Conservation (phyloP, 1,284 basidiomycete species). For the Cystobasidium sp. region DNA sequence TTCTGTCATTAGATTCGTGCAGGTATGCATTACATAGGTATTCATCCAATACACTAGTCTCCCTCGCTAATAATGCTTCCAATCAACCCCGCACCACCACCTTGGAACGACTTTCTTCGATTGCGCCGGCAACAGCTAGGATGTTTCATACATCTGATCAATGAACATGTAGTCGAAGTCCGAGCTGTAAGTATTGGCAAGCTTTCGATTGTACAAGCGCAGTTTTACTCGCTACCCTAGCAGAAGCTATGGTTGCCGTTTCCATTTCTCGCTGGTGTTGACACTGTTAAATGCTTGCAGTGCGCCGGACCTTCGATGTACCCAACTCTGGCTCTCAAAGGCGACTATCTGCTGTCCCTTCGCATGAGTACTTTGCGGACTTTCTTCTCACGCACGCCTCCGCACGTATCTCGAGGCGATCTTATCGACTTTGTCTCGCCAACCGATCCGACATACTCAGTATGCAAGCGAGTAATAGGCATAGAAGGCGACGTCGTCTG, state of each 20-base stretch:
- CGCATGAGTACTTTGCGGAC: conserved; percentile 50
- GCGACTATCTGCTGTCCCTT: conserved; percentile 42
- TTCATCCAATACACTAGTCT: not conserved
- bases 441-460: conserved; percentile 67
- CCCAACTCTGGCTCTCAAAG: conserved; percentile 46
- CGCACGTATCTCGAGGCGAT: conserved; percentile 68
- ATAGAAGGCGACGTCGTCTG: conserved; percentile 87
- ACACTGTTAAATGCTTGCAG: conserved; percentile 22
- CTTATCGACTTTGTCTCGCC: conserved; percentile 79
- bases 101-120: conserved; percentile 1
- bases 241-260: no score
- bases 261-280: no score
- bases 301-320: conserved; percentile 53
- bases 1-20: conserved; percentile 7
- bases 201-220: no score
- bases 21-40: conserved; percentile 1
- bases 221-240: no score
- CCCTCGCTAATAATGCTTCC: not conserved
- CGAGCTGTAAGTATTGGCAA: conserved; percentile 45
- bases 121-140: conserved; percentile 5
- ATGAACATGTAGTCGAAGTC: conserved; percentile 50
- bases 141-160: conserved; percentile 50
- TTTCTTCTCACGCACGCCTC: conserved; percentile 43
- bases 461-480: conserved; percentile 91
- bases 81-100: not conserved